Percentiles rank a stretch among this genome's conserved stretches.
phyloP scores from a whole-genome alignment of 2,329 filamentous ascomycete species.

The Alternaria consortialis region DNA sequence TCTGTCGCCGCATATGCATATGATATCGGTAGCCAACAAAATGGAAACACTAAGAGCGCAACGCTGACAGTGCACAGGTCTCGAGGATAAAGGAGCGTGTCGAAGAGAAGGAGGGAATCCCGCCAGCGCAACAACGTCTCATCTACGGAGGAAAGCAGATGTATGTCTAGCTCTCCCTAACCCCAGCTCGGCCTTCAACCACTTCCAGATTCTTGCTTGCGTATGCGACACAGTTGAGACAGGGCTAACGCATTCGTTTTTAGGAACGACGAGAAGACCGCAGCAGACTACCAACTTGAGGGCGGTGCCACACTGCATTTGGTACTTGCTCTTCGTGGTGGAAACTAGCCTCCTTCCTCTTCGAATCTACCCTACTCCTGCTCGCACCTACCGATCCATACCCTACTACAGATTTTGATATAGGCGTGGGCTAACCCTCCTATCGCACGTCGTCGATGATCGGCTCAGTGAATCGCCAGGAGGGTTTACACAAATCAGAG shows the following conservation, averaged over 20 bases:
- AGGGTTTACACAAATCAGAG: not conserved
- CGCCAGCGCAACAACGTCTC: constrained; percentile 92
- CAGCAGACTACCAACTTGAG: constrained; percentile 87
- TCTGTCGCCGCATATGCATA: not conserved
- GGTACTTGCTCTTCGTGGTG: constrained; percentile 91
- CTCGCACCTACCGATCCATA: not conserved
- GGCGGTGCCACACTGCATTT: constrained; percentile 94
- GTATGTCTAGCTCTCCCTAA: constrained; percentile 57
- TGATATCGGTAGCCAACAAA: no score
- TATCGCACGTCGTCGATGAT: not conserved
- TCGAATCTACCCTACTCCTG: not conserved
- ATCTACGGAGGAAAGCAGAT: constrained; percentile 99
- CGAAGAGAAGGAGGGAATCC: constrained; percentile 98
- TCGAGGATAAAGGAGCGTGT: constrained; percentile 98
- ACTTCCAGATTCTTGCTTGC: not conserved
- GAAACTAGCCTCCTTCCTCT: constrained; percentile 47
- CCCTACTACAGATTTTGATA: not conserved
- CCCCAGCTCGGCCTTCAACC: no score
- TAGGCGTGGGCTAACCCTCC: not conserved
- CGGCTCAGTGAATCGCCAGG: not conserved
- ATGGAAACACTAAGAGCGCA: not conserved
- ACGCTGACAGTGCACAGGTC: constrained; percentile 65
- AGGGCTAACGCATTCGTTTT: constrained; percentile 11
- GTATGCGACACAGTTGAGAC: not conserved
- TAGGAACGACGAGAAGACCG: constrained; percentile 95